Percentiles rank a stretch among this genome's conserved stretches.
phyloP scores from a whole-genome alignment of 2,329 filamentous ascomycete genomes.

The Endocalyx cinctus region DNA sequence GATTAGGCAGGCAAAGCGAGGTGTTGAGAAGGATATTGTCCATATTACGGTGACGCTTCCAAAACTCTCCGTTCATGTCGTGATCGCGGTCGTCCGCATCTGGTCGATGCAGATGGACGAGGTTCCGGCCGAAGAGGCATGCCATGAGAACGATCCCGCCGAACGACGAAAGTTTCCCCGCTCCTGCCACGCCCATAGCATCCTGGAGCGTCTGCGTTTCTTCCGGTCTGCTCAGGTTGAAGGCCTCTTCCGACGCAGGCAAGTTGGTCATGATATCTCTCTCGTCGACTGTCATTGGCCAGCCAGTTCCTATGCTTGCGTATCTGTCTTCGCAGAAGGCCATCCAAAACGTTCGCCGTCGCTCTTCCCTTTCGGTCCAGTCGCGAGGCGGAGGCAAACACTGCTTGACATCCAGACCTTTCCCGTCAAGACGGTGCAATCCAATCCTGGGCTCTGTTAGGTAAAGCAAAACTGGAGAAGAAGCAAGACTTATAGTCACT shows the following conservation, averaged over 20 bases:
- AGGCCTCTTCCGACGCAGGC: constrained; percentile 80
- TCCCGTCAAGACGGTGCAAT: constrained; percentile 78
- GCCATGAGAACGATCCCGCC: constrained; percentile 79
- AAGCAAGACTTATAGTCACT: constrained; percentile 19
- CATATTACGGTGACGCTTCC: constrained; percentile 85
- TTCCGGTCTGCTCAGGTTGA: constrained; percentile 72
- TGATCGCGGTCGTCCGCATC: constrained; percentile 75
- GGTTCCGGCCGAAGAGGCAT: constrained; percentile 85
- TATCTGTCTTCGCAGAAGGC: constrained; percentile 87
- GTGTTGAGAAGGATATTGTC: constrained; percentile 90
- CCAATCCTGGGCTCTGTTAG: constrained; percentile 73
- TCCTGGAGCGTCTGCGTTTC: constrained; percentile 66
- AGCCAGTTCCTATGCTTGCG: constrained; percentile 91
- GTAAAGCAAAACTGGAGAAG: constrained; percentile 39
- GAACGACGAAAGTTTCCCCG: constrained; percentile 69
- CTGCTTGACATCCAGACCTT: constrained; percentile 85
- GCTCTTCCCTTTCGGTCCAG: constrained; percentile 90
- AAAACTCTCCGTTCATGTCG: constrained; percentile 89
- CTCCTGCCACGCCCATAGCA: constrained; percentile 66
- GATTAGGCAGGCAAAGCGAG: constrained; percentile 72
- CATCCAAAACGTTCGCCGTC: constrained; percentile 92
- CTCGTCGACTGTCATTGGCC: constrained; percentile 94
- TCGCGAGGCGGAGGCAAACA: constrained; percentile 81
- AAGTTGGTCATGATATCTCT: constrained; percentile 83
- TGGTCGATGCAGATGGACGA: constrained; percentile 85